Conservation (phyloP, 2,329 filamentous ascomycete species). For the Cytospora chrysosperma region DNA sequence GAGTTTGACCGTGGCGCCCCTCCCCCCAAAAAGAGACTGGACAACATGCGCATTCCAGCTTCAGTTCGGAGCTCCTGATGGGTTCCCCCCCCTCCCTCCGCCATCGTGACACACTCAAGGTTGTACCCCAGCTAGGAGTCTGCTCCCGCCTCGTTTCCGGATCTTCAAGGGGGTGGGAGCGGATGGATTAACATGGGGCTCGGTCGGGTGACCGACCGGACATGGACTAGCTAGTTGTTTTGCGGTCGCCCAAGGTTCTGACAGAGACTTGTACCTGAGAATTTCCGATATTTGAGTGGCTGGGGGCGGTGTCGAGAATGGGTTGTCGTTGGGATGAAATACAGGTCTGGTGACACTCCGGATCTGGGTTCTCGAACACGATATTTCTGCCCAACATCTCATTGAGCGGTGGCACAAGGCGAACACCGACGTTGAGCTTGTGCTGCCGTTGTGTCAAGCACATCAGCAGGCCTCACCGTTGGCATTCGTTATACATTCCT, state of each 20-base stretch:
- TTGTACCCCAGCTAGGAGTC: not conserved
- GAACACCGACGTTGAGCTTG: not conserved
- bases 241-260: not conserved
- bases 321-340: not conserved
- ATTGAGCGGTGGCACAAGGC: not conserved
- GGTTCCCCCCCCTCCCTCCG: not conserved
- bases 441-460: not conserved
- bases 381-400: not conserved
- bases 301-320: not conserved
- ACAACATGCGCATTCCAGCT: not conserved
- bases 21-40: not conserved
- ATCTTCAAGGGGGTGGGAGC: not conserved
- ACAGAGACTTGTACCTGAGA: not conserved
- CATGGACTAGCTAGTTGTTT: not conserved
- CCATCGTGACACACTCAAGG: not conserved
- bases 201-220: not conserved
- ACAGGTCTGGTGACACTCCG: not conserved
- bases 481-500: not conserved
- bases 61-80: not conserved
- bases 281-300: not conserved
- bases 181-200: not conserved
- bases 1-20: too few species aligned
- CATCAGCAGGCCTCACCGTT: not conserved
- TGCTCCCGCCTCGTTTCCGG: not conserved
- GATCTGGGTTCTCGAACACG: not conserved